Base-by-base conservation (phyloP, 108 stramenopile species). In the Bacterosira constricta region DNA sequence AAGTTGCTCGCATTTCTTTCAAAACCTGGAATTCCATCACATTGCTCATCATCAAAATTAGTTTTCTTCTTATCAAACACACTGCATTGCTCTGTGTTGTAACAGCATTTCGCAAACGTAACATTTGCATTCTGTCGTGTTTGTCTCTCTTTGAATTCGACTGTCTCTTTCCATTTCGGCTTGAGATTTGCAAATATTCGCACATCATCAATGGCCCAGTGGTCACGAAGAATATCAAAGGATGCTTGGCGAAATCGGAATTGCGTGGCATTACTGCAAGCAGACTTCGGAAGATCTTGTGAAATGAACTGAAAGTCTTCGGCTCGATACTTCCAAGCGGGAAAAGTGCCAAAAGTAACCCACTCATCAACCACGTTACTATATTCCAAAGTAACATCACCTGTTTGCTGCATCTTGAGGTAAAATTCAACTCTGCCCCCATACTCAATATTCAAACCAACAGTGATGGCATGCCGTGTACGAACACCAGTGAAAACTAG, bases 151-250 rank as follows among this genome's bases (percentile, higher is more conserved):
- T 56, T 46, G 47, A 61, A 73, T 44, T 44, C 59, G 15, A 5
- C 64, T 23, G 78, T 73, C 27, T 46, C 44, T 26, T 52, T 47
- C 78, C 78, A 79, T 2, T n/a, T 10, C 15, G 55, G 50, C 20
- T 31, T 17, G 13, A 73, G 39, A 38, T 68, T 73, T 9, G 78
- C 55, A 18, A 53, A 32, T 17, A 79, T 73, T 29, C 77, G 30
- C 1, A 79, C 64, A 42, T 79, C 77, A 39, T 79, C 77, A 34
- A 79, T 66, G 12, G 71, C 77, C 71, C 71, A 72, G 32, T 79
- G 57, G 39, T 79, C 77, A 10, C 71, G 64, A 11, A 63, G 18
- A 18, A 41, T 20, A 46, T 79, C 63, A 50, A 79, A 79, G 8
- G 55, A 51, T 31, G 53, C n/a, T 42, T 73, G 71, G 11, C 71